Evolutionary conservation across 148 eudicot species (phyloP).

Genomic region (Chenopodium album): DNA sequence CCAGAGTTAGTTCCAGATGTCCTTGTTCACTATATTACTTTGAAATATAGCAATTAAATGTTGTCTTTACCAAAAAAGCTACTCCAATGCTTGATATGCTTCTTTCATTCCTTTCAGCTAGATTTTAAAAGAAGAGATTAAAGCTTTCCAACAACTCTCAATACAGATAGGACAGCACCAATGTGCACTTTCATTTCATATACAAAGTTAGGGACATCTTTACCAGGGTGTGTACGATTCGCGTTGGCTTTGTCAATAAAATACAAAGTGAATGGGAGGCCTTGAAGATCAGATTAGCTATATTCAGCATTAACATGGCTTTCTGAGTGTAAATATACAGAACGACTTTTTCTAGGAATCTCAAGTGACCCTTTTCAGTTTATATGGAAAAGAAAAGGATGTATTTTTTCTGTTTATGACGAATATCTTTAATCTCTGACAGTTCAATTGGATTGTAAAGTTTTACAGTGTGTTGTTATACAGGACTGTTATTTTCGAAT

Average conservation of each 20-base stretch:
- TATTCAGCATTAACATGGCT: background rate
- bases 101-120: constrained; percentile 9
- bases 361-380: background rate
- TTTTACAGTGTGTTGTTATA: background rate
- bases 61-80: background rate
- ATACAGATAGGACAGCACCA: background rate
- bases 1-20: too few species aligned
- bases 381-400: background rate
- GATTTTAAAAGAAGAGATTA: background rate
- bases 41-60: too few species aligned
- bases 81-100: background rate
- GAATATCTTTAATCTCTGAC: background rate
- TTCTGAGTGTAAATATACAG: background rate
- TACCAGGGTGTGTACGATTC: background rate
- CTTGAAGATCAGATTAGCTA: background rate
- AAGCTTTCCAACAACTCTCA: constrained; percentile 2
- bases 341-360: background rate
- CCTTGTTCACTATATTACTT: too few species aligned
- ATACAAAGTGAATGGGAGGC: background rate
- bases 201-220: background rate
- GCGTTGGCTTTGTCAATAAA: background rate
- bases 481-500: background rate
- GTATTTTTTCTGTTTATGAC: too few species aligned
- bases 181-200: background rate
- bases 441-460: background rate